Base-by-base conservation (phyloP, 2,329 filamentous ascomycete genomes). In the Scopulariopsis brevicaulis region DNA sequence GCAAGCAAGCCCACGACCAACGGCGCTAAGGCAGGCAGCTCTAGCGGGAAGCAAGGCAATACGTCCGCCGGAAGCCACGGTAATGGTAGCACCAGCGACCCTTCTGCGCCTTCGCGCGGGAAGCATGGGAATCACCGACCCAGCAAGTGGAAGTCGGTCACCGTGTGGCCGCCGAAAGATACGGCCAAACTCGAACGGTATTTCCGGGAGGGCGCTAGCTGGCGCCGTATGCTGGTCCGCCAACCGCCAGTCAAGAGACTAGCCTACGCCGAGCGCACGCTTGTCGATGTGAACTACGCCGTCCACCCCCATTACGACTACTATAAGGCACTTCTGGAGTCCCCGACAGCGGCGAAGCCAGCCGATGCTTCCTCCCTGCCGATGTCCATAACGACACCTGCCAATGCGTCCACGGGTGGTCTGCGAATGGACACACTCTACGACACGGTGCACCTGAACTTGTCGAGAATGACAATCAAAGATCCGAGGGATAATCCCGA, bases 171-270 rank as follows among this genome's bases (percentile, higher is more conserved):
- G n/a, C 24, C 50, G 10, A 10, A 18, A 7, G 48, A 57, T 24
- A 43, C 50, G 20, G 20, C 22, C 46, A 52, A 53, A 25, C 46
- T 57, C 12, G 46, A 61, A 10, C 58, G 53, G 0, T 64, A 63
- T 50, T 57, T 61, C 20, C 56, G 62, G 2, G 25, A 56, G 2
- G 60, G 60, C 1, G 63, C 64, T 11, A 63, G 60, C 51, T 65
- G 64, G 64, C 61, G 64, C 7, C 59, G 63, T 12, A 65, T 65
- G 64, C 59, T 65, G 11, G 59, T 63, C 15, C 56, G 61, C 6
- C 64, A 64, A 51, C 64, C 64, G 4, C 60, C 61, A 24, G n/a
- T 53, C 28, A 35, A 52, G 22, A 50, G 48, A 22, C 32, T 57
- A 12, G 55, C 46, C 20, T 57, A 57, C 48, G 46, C 46, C 24